Evolutionary conservation across 306 rosid species (phyloP).

Genomic region (Quercus alba): DNA sequence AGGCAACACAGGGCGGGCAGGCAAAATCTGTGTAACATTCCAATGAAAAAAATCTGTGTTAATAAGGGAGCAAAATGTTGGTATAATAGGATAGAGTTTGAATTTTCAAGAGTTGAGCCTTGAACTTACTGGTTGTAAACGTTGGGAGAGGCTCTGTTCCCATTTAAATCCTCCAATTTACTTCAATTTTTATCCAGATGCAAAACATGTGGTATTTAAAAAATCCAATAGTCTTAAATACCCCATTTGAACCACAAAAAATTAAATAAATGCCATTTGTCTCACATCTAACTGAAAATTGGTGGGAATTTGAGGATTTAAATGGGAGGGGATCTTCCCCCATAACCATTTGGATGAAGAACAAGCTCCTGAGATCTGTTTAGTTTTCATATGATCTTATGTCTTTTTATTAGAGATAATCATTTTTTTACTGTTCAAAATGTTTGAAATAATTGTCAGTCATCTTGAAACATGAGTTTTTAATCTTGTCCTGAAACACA

Average conservation of each 20-base stretch:
- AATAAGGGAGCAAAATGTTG: background rate
- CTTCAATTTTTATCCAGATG: no score
- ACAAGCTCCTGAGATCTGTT: background rate
- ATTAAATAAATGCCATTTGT: no score
- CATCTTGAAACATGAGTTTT: background rate
- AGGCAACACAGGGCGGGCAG: background rate
- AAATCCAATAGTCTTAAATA: no score
- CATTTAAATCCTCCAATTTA: no score
- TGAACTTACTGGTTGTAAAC: background rate
- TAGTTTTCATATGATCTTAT: background rate
- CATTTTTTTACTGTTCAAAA: background rate
- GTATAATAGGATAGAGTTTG: background rate
- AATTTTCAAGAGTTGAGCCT: background rate
- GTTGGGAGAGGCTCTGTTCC: background rate
- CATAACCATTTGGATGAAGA: background rate
- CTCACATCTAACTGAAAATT: no score
- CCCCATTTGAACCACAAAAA: no score
- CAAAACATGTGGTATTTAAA: no score
- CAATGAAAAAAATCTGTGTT: background rate
- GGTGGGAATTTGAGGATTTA: no score
- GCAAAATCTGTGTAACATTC: no score
- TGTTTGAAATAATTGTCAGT: background rate
- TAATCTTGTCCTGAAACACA: no score
- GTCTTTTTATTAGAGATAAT: background rate
- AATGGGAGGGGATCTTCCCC: no score